These are phyloP conservation scores for Nigrospora sphaerica DNA, from an alignment of 2,329 filamentous ascomycete genomes.

Conservation along the genomic window DNA sequence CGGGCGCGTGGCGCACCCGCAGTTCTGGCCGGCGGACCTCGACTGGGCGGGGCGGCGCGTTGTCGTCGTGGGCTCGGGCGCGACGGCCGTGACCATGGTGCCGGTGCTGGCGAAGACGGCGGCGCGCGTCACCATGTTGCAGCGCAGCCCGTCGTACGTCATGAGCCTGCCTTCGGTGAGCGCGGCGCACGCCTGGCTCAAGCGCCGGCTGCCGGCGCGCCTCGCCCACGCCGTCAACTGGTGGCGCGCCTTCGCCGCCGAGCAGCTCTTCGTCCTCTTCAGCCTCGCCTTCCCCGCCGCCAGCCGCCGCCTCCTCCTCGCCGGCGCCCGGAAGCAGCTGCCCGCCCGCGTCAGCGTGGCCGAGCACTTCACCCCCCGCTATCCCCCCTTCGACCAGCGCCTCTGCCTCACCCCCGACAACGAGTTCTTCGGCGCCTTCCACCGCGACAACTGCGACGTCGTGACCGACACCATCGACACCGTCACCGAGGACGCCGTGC, in stretches of 20 bases:
- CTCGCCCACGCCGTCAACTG: conserved; percentile 37
- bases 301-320: conserved; percentile 30
- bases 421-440: conserved; percentile 39
- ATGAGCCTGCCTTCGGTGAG: conserved; percentile 48
- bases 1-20: conserved; percentile 54
- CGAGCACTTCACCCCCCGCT: conserved; percentile 47
- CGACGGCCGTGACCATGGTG: conserved; percentile 71
- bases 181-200: conserved; percentile 25
- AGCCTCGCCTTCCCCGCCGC: conserved; percentile 38
- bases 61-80: conserved; percentile 69
- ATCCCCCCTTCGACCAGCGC: conserved; percentile 61
- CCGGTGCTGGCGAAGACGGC: conserved; percentile 62
- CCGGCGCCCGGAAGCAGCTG: conserved; percentile 31
- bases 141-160: conserved; percentile 70
- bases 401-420: conserved; percentile 49
- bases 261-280: conserved; percentile 25
- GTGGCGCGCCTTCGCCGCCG: conserved; percentile 30
- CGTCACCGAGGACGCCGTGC: conserved; percentile 35
- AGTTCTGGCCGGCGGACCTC: conserved; percentile 65
- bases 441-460: conserved; percentile 27
- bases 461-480: conserved; percentile 38
- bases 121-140: conserved; percentile 67
- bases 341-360: conserved; percentile 38
- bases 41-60: conserved; percentile 61
- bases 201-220: conserved; percentile 31